A percentile compares a stretch with the other conserved stretches of the same genome.
These are phyloP conservation scores for Penicillium concentricum DNA, from an alignment of 2,329 filamentous ascomycete genomes.

Conservation along the genomic window DNA sequence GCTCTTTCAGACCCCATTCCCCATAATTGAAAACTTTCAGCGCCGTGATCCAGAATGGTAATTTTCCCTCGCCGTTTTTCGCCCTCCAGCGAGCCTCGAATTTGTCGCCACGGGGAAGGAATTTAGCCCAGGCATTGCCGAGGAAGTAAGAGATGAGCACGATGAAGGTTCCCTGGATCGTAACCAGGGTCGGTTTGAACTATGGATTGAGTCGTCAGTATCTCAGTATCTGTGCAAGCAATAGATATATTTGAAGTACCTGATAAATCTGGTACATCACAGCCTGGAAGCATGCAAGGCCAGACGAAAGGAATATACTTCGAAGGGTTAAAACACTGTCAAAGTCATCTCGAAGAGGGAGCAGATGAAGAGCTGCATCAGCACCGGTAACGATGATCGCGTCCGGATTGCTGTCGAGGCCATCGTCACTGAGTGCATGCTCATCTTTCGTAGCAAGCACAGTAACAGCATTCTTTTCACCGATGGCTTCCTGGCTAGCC, in stretches of 20 bases:
- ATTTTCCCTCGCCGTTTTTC: constrained; percentile 41
- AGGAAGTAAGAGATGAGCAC: constrained; percentile 58
- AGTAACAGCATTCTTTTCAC: background rate
- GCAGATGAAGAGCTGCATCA: constrained; percentile 51
- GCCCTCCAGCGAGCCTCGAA: constrained; percentile 50
- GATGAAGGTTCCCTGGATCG: constrained; percentile 56
- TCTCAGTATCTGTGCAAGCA: constrained; percentile 4
- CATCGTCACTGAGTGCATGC: background rate
- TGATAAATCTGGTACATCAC: constrained; percentile 58
- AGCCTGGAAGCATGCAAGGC: constrained; percentile 54
- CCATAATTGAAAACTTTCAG: constrained; percentile 52
- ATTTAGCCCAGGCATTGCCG: constrained; percentile 49
- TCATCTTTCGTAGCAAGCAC: background rate
- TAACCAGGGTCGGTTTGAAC: constrained; percentile 54
- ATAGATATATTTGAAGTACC: constrained; percentile 33
- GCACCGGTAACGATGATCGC: constrained; percentile 53
- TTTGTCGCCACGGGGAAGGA: constrained; percentile 55
- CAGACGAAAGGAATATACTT: constrained; percentile 51
- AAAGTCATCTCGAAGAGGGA: constrained; percentile 55
- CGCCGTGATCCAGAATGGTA: constrained; percentile 44
- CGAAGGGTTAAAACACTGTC: constrained; percentile 55
- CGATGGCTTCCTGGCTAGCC: background rate
- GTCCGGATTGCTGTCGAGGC: constrained; percentile 20
- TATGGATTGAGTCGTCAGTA: constrained; percentile 21
- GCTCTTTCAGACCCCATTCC: constrained; percentile 57